A percentile compares a stretch with the other conserved stretches of the same genome.
phyloP scores from a whole-genome alignment of 2,329 filamentous ascomycete species.

The Phymatotrichopsis omnivora region DNA sequence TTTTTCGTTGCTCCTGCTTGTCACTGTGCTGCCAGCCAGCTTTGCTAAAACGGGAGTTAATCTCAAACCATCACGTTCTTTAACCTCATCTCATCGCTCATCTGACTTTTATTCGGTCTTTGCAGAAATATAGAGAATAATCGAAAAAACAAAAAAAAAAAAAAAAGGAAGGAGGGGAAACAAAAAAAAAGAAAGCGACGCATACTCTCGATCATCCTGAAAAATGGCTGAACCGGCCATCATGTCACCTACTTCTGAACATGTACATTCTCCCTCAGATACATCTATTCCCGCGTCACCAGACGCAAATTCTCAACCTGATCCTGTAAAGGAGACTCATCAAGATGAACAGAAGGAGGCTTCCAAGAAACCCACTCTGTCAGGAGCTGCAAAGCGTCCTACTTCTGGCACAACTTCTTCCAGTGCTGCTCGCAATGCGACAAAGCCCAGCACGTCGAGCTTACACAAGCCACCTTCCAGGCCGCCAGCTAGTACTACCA shows the following conservation, averaged over 20 bases:
- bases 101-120: neutral
- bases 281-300: no score
- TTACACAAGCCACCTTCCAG: conserved; percentile 20
- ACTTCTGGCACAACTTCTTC: conserved; percentile 8
- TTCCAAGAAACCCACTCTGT: conserved; percentile 18
- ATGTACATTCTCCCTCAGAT: conserved; percentile 1
- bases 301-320: no score
- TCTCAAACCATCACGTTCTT: no score
- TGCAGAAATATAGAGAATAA: neutral
- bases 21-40: no score
- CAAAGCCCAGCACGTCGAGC: conserved; percentile 5
- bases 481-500: conserved; percentile 6
- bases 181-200: no score
- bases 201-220: no score
- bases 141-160: no score
- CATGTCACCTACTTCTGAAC: conserved; percentile 4
- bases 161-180: no score
- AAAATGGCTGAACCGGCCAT: conserved; percentile 21
- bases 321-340: conserved; percentile 23
- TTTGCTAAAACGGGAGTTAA: no score
- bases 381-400: conserved; percentile 17
- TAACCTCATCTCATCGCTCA: conserved; percentile 4
- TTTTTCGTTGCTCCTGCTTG: no score
- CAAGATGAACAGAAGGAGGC: conserved; percentile 15
- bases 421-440: conserved; percentile 2